Conservation (phyloP, 495 filamentous ascomycete species). For the Patellaria atrata region DNA sequence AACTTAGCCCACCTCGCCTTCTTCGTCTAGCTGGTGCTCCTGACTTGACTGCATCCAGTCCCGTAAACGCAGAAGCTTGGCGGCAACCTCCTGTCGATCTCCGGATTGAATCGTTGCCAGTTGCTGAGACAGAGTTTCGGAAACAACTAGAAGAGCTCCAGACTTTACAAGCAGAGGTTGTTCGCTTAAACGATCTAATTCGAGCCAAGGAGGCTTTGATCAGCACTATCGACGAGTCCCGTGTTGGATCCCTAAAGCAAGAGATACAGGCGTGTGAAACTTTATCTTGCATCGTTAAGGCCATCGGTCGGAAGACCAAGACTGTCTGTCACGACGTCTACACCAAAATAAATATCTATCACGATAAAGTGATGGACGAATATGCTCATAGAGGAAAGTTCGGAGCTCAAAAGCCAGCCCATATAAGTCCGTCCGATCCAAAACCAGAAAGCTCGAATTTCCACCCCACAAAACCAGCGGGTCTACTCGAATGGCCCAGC, state of each 20-base stretch:
- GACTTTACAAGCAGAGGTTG: conserved; percentile 18
- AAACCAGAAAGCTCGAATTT: too few relatives aligned
- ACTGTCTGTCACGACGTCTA: too few relatives aligned
- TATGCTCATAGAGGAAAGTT: too few relatives aligned
- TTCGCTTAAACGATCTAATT: conserved; percentile 18
- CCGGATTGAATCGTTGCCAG: conserved; percentile 12
- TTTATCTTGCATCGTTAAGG: conserved; percentile 21
- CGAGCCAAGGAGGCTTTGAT: conserved; percentile 18
- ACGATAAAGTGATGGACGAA: too few relatives aligned
- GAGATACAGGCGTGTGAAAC: conserved; percentile 27
- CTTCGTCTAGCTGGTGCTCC: conserved; percentile 14
- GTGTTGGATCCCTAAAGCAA: conserved; percentile 17
- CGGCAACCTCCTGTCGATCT: conserved; percentile 17
- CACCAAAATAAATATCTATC: too few relatives aligned
- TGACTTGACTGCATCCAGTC: conserved; percentile 6
- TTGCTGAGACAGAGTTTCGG: neutral
- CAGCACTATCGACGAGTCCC: conserved; percentile 12
- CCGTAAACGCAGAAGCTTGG: conserved; percentile 14
- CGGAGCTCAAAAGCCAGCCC: too few relatives aligned
- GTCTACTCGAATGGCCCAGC: too few relatives aligned
- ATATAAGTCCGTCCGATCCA: too few relatives aligned
- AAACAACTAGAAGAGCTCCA: conserved; percentile 14
- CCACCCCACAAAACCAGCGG: too few relatives aligned
- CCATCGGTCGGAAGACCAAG: conserved; percentile 17
- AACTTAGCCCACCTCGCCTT: conserved; percentile 17